These are phyloP conservation scores for Kluyveromyces aestuarii DNA, from an alignment of 805 yeast species.

Conservation along the genomic window DNA sequence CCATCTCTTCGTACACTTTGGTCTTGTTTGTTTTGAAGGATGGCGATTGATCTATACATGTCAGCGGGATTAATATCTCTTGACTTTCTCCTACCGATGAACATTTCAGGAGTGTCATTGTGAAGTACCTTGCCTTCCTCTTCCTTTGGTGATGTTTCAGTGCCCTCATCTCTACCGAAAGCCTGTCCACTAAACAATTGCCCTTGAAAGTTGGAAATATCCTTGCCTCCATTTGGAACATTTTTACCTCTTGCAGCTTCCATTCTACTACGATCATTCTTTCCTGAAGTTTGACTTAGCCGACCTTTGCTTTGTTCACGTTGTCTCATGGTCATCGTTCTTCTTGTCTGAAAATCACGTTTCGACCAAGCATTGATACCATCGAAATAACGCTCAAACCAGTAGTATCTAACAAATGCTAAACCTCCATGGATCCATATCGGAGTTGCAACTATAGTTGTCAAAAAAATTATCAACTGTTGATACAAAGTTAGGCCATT, in stretches of 20 bases:
- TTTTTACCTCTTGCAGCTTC: not conserved
- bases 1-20: conserved; percentile 47
- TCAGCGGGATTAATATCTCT: conserved; percentile 69
- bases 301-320: conserved; percentile 23
- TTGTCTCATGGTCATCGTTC: conserved; percentile 38
- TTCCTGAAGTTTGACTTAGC: conserved; percentile 10
- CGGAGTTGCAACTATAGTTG: conserved; percentile 69
- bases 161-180: conserved; percentile 25
- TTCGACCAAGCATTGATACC: conserved; percentile 73
- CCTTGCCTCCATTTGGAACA: not conserved
- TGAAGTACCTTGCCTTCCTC: not conserved
- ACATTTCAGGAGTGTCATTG: conserved; percentile 17
- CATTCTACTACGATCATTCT: not conserved
- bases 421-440: conserved; percentile 77
- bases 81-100: conserved; percentile 27
- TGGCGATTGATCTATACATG: conserved; percentile 72
- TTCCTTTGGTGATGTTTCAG: conserved; percentile 7
- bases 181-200: conserved; percentile 29
- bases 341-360: conserved; percentile 68
- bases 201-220: conserved; percentile 23
- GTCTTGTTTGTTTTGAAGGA: conserved; percentile 54
- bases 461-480: conserved; percentile 60
- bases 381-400: conserved; percentile 85
- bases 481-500: conserved; percentile 64
- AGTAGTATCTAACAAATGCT: conserved; percentile 69